Conservation (phyloP, 2,329 filamentous ascomycete species). For the Podosphaera aphanis region DNA sequence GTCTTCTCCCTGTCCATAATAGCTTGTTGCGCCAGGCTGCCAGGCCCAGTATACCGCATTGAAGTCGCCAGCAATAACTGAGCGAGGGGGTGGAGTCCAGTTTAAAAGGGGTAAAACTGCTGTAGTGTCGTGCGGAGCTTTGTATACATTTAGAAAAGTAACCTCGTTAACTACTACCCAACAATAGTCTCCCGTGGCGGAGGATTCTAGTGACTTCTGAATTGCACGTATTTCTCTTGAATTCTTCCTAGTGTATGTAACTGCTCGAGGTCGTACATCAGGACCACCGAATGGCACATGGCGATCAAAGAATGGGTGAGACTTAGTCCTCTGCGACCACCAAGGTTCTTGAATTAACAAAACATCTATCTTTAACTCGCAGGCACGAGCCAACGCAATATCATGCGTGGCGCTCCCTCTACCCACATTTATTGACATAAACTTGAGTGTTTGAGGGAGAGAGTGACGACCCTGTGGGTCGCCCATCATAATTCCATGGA, state of each 20-base stretch:
- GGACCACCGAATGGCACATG: not conserved
- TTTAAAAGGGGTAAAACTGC: too few relatives aligned
- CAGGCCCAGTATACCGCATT: too few relatives aligned
- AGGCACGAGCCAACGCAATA: not conserved
- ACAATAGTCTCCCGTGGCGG: not conserved
- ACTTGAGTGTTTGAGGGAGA: not conserved
- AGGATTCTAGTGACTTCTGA: not conserved
- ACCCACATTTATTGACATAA: not conserved
- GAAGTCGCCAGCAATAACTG: too few relatives aligned
- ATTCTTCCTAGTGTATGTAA: not conserved
- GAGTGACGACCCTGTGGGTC: not conserved
- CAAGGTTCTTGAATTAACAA: not conserved
- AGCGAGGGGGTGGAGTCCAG: too few relatives aligned
- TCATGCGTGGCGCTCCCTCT: not conserved
- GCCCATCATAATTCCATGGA: not conserved
- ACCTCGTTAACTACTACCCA: not conserved
- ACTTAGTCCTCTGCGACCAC: not conserved
- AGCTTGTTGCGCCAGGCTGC: too few relatives aligned
- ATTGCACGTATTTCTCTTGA: not conserved
- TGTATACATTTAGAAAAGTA: too few relatives aligned
- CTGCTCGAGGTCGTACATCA: not conserved
- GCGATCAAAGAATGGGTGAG: not conserved
- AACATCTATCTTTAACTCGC: not conserved
- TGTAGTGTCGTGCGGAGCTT: too few relatives aligned
- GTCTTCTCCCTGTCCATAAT: too few relatives aligned